Evolutionary conservation across 768 basidiomycete genomes (phyloP).

Genomic region (Kwoniella shandongensis): DNA sequence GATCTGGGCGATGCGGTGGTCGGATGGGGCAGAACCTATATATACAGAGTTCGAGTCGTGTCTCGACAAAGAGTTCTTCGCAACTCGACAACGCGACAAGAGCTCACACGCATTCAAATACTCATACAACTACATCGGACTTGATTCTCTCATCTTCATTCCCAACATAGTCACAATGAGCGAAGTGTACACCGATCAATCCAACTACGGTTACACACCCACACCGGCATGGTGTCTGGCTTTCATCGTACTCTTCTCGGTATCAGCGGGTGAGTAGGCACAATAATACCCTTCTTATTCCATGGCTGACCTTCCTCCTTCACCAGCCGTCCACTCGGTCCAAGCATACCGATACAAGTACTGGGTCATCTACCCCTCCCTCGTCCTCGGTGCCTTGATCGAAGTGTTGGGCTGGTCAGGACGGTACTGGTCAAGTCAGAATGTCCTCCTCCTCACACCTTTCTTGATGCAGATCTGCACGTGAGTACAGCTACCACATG

Average conservation of each 20-base stretch:
- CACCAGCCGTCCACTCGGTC: conserved; percentile 10
- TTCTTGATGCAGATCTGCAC: conserved; percentile 48
- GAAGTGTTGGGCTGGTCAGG: conserved; percentile 50
- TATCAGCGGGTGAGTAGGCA: conserved; percentile 38
- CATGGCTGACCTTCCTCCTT: not conserved
- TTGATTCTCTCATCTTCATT: too few relatives aligned
- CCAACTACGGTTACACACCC: conserved; percentile 47
- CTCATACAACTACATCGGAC: too few relatives aligned
- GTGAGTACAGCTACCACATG: conserved; percentile 35
- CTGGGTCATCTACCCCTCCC: conserved; percentile 51
- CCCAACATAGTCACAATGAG: conserved; percentile 7
- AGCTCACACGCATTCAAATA: too few relatives aligned
- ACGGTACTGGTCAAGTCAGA: conserved; percentile 40
- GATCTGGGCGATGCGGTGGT: too few relatives aligned
- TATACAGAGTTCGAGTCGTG: too few relatives aligned
- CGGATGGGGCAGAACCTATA: too few relatives aligned
- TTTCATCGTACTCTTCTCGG: conserved; percentile 46
- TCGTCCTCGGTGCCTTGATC: conserved; percentile 40
- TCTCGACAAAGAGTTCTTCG: too few relatives aligned
- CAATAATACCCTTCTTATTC: not conserved
- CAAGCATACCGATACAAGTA: conserved; percentile 40
- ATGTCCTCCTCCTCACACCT: conserved; percentile 39
- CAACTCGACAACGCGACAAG: too few relatives aligned
- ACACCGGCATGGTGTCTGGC: conserved; percentile 35
- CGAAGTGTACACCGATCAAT: conserved; percentile 19